Conservation (phyloP, 1,284 basidiomycete genomes). For the Kwoniella shivajii region DNA sequence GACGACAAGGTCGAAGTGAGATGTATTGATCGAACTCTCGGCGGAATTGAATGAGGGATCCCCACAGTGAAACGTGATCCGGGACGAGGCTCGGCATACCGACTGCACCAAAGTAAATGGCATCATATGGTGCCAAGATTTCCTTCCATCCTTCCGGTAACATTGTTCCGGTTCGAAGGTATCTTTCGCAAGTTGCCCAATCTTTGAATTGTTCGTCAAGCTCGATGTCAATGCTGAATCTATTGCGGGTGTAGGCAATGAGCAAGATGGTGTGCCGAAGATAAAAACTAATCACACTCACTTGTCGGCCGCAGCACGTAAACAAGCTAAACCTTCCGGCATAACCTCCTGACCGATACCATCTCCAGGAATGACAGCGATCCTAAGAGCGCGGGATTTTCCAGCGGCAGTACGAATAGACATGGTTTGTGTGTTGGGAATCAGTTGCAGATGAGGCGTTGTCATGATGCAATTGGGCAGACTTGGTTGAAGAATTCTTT, state of each 20-base stretch:
- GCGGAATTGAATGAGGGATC: conserved; percentile 59
- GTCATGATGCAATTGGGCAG: no score
- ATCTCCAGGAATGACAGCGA: conserved; percentile 63
- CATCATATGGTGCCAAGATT: conserved; percentile 47
- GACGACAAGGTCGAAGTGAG: conserved; percentile 60
- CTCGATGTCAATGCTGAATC: conserved; percentile 28
- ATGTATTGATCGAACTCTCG: conserved; percentile 62
- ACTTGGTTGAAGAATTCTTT: no score
- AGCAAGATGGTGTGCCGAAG: neutral
- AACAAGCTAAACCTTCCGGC: conserved; percentile 25
- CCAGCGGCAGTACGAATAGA: neutral
- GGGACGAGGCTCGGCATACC: conserved; percentile 56
- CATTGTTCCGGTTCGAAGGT: conserved; percentile 50
- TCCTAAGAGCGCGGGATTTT: conserved; percentile 42
- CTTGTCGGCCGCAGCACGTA: conserved; percentile 26
- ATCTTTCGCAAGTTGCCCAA: conserved; percentile 37
- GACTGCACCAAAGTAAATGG: conserved; percentile 56
- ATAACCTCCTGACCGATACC: conserved; percentile 50
- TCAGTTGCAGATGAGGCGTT: no score
- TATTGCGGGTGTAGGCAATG: neutral
- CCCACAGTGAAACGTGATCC: conserved; percentile 65
- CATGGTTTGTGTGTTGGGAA: neutral
- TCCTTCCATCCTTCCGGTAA: conserved; percentile 53
- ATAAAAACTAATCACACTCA: conserved; percentile 4
- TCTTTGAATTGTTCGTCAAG: conserved; percentile 31